Conservation (phyloP, 2,329 filamentous ascomycete species). For the Bipolaris cookei region DNA sequence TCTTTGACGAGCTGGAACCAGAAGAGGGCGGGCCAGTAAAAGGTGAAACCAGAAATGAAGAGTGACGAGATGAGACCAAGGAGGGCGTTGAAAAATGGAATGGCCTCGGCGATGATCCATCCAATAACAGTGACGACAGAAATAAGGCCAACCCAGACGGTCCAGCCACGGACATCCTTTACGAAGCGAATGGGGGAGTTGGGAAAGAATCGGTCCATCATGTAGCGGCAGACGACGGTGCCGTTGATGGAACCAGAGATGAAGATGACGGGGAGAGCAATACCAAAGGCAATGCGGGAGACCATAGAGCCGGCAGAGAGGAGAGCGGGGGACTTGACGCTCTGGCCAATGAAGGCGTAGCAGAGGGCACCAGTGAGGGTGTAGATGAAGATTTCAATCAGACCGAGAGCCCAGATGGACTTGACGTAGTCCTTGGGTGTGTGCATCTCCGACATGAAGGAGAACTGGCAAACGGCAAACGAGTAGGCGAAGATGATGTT, state of each 20-base stretch:
- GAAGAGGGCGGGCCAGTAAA: constrained; percentile 49
- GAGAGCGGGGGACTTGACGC: constrained; percentile 69
- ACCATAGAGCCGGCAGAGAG: constrained; percentile 65
- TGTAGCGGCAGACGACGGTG: constrained; percentile 70
- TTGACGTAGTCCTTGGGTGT: constrained; percentile 68
- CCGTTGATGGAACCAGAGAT: constrained; percentile 74
- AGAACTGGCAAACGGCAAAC: constrained; percentile 73
- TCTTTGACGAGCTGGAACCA: constrained; percentile 52
- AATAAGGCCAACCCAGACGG: constrained; percentile 66
- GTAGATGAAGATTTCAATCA: constrained; percentile 66
- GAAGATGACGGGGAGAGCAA: constrained; percentile 74
- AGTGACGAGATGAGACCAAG: constrained; percentile 68
- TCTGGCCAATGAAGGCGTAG: constrained; percentile 69
- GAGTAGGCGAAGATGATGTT: constrained; percentile 43
- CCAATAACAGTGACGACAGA: constrained; percentile 65
- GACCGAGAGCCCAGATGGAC: constrained; percentile 61
- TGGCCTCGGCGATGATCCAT: constrained; percentile 72
- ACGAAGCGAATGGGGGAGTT: constrained; percentile 57
- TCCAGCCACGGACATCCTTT: constrained; percentile 48
- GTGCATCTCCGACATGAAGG: constrained; percentile 71
- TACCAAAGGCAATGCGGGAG: constrained; percentile 73
- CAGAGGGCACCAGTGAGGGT: constrained; percentile 72
- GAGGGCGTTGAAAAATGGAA: constrained; percentile 73
- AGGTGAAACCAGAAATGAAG: constrained; percentile 73
- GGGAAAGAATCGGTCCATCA: constrained; percentile 67